Conservation (phyloP, 345 rosid genomes). For the Theobroma cacao region DNA sequence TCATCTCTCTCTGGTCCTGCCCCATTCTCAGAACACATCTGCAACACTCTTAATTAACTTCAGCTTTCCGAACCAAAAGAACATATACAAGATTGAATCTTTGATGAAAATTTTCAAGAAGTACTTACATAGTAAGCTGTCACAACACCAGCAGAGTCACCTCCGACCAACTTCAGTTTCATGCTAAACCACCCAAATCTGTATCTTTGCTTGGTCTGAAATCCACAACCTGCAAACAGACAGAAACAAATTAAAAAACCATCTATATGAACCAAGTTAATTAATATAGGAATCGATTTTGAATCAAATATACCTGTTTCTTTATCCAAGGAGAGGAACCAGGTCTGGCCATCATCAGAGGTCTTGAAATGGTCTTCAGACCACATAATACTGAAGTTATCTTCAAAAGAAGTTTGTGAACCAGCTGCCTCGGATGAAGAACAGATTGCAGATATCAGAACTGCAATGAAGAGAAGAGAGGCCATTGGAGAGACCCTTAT, state of each 20-base stretch:
- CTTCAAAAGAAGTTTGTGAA: constrained; percentile 63
- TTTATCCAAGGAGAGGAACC: constrained; percentile 88
- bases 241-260: neutral
- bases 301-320: constrained; percentile 62
- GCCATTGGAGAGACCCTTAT: constrained; percentile 36
- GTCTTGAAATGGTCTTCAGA: constrained; percentile 88
- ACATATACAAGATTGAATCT: neutral
- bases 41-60: constrained; percentile 11
- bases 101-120: neutral
- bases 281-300: neutral
- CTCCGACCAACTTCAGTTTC: constrained; percentile 92
- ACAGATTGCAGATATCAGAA: constrained; percentile 31
- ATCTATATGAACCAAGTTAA: neutral
- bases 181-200: constrained; percentile 98
- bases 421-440: constrained; percentile 26
- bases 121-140: constrained; percentile 85
- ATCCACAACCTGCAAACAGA: constrained; percentile 69
- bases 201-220: constrained; percentile 87
- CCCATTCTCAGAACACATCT: constrained; percentile 87
- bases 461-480: constrained; percentile 30
- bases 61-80: neutral
- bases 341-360: constrained; percentile 93
- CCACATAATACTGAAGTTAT: constrained; percentile 94
- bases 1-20: constrained; percentile 86
- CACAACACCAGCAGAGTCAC: constrained; percentile 97